Evolutionary conservation across 2,329 filamentous ascomycete genomes (phyloP).

Genomic region (Scedosporium minutisporum): DNA sequence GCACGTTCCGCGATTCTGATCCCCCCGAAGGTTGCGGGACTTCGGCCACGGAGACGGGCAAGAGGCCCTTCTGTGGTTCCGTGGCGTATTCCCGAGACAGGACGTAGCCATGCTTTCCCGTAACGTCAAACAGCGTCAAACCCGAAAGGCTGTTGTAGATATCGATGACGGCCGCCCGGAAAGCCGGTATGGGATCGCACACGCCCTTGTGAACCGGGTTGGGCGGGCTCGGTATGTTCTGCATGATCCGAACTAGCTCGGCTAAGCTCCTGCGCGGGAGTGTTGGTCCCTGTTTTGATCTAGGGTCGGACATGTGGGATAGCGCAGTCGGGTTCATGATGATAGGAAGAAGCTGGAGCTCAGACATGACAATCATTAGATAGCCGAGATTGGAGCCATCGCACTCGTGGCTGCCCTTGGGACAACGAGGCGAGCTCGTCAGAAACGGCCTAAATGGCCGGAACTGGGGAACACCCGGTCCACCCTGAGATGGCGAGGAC

Average conservation of each 20-base stretch:
- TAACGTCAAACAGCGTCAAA: conserved; percentile 38
- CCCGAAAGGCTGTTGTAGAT: conserved; percentile 41
- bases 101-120: conserved; percentile 39
- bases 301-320: conserved; percentile 1
- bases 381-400: conserved; percentile 45
- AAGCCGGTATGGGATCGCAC: conserved; percentile 39
- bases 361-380: conserved; percentile 41
- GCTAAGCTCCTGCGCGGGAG: conserved; percentile 28
- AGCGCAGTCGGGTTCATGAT: conserved; percentile 24
- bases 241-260: conserved; percentile 33
- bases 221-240: conserved; percentile 33
- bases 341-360: conserved; percentile 32
- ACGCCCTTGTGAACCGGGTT: conserved; percentile 29
- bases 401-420: conserved; percentile 38
- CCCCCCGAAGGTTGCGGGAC: background rate
- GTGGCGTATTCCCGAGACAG: conserved; percentile 28
- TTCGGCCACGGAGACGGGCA: background rate
- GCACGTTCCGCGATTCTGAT: conserved; percentile 13
- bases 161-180: conserved; percentile 37
- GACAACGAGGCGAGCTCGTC: conserved; percentile 34
- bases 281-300: conserved; percentile 8
- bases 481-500: background rate
- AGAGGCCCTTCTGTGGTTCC: conserved; percentile 24
- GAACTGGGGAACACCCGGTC: conserved; percentile 12
- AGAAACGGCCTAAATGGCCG: conserved; percentile 11